A percentile compares a stretch with the other conserved stretches of the same genome.
These are phyloP conservation scores for Monosporozyma aerobia DNA, from an alignment of 805 yeast species.

Conservation along the genomic window DNA sequence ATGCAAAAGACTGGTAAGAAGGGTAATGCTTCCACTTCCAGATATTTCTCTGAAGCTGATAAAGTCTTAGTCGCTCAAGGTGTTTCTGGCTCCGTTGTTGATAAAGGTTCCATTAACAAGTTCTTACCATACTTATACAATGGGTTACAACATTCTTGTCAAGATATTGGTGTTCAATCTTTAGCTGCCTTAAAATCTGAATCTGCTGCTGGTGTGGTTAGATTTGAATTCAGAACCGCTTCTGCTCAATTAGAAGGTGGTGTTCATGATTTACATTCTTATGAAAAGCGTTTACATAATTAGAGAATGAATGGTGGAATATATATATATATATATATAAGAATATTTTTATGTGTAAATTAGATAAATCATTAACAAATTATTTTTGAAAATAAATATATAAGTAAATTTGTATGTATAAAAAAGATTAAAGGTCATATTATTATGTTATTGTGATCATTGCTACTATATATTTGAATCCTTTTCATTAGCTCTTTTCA, in stretches of 20 bases:
- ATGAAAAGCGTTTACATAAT: conserved; percentile 94
- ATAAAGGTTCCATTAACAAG: conserved; percentile 90
- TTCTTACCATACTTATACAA: conserved; percentile 88
- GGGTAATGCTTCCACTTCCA: conserved; percentile 96
- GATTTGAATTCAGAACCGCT: conserved; percentile 97
- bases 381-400: too few relatives aligned
- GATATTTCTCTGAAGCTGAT: conserved; percentile 95
- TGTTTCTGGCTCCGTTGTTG: conserved; percentile 93
- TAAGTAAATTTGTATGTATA: too few relatives aligned
- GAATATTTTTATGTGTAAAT: not conserved
- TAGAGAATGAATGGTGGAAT: conserved; percentile 26
- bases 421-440: not conserved
- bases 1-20: conserved; percentile 82
- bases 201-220: conserved; percentile 59
- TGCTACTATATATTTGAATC: too few relatives aligned
- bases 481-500: conserved; percentile 3
- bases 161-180: conserved; percentile 86
- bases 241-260: conserved; percentile 99
- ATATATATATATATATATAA: not conserved
- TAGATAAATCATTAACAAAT: not conserved
- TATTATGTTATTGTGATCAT: too few relatives aligned
- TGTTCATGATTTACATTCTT: conserved; percentile 90
- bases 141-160: conserved; percentile 97
- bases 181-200: conserved; percentile 51
- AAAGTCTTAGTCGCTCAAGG: conserved; percentile 97